Evolutionary conservation across 495 filamentous ascomycete genomes (phyloP), one percentile per base, ranked within the genome.

Genomic region (Penicillium canariense): DNA sequence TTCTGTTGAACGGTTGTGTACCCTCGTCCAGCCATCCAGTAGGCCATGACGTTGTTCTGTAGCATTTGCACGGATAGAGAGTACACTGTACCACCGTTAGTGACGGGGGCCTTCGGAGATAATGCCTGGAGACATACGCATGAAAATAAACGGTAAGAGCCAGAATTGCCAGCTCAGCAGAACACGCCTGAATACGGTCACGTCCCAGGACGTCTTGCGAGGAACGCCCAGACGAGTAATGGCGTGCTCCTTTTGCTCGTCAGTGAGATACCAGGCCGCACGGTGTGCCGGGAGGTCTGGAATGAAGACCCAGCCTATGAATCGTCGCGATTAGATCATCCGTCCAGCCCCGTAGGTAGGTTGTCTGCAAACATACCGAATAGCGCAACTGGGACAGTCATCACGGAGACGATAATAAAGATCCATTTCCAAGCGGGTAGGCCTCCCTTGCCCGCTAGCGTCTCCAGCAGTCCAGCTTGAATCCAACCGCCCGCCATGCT

Each of bases 161-260:
- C 63, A 71, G 50, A 71, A 69, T 23, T 71, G 68, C 68, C 68
- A 71, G 58, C 66, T 71, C 32, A 65, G 48, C 1, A 71, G 44
- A 9, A 71, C 65, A 2, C 68, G 62, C 38, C 50, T 61, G 42
- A 69, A 65, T 0, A 71, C 68, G 0, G 68, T 66, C 22, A 46
- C n/a, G 42, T 71, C 65, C 68, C 68, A 70, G 8, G 63, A 49
- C 22, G 68, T 50, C 22, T 63, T 56, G 11, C 58, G 60, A 2
- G 47, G 28, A 18, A 42, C 32, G 5, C 66, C 68, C 3, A 71
- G 60, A 17, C 68, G 56, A 32, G 44, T 34, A 5, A 58, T 54
- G 7, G 68, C 68, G 50, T 71, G 62, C 30, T 68, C 66, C 22
- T 69, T 71, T 45, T 69, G 56, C 34, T 68, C 68, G n/a, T 39